Percentiles rank a stretch among this genome's conserved stretches.
Conservation (phyloP, 2,329 filamentous ascomycete species). For the Fusarium sp. region DNA sequence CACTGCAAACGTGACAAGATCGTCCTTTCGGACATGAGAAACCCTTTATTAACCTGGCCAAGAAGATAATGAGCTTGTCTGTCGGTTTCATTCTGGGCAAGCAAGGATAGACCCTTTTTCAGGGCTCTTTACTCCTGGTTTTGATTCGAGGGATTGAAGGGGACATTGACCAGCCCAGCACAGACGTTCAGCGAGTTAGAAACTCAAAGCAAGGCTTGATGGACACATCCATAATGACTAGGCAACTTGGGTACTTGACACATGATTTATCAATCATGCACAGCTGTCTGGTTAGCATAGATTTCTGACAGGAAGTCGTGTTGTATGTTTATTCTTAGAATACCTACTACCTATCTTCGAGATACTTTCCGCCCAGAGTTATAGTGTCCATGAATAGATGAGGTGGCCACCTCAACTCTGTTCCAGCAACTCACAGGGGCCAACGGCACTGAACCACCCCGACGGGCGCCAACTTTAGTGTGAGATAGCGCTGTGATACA, state of each 20-base stretch:
- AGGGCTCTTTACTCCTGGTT: conserved; percentile 12
- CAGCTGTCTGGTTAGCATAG: background rate
- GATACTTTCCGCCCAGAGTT: background rate
- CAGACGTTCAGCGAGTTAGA: conserved; percentile 17
- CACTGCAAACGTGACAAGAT: background rate
- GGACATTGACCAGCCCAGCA: conserved; percentile 22
- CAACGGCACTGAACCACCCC: conserved; percentile 13
- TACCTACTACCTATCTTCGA: background rate
- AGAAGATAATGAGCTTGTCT: conserved; percentile 3
- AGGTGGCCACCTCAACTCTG: background rate
- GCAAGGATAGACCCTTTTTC: conserved; percentile 19
- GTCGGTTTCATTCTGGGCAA: background rate
- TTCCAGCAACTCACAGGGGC: background rate
- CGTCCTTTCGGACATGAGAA: background rate
- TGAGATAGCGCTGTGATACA: conserved; percentile 40
- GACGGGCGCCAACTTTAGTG: conserved; percentile 42
- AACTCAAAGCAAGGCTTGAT: conserved; percentile 27
- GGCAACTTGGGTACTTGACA: conserved; percentile 9
- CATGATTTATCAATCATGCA: conserved; percentile 22
- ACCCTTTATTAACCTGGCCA: background rate
- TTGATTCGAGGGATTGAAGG: conserved; percentile 31
- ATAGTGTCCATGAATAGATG: background rate
- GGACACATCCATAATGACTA: conserved; percentile 17
- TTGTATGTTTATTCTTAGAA: background rate
- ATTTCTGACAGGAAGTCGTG: background rate